A percentile compares a stretch with the other conserved stretches of the same genome.
phyloP scores from a whole-genome alignment of 768 basidiomycete genomes.

The Tricholoma flavovirens region DNA sequence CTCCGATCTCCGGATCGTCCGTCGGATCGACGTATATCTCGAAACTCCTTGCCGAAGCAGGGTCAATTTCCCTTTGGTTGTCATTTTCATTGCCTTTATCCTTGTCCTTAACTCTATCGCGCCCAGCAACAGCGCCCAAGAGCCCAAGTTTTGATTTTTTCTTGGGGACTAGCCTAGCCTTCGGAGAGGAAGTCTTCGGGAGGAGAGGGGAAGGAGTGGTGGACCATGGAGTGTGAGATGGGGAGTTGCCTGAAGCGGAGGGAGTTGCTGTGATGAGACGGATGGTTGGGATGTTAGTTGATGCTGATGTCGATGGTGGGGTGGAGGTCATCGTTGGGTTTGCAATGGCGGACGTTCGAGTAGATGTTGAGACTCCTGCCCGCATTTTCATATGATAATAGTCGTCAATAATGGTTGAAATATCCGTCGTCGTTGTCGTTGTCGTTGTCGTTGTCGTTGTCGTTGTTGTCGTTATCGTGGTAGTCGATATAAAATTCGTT shows the following conservation, averaged over 20 bases:
- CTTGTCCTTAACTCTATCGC: slow-evolving; percentile 26
- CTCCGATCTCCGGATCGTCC: slow-evolving; percentile 59
- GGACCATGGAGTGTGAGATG: slow-evolving; percentile 20
- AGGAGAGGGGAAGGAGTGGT: slow-evolving; percentile 25
- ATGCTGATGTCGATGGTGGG: slow-evolving; percentile 15
- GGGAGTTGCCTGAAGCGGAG: slow-evolving; percentile 38
- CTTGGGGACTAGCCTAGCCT: slow-evolving; percentile 51
- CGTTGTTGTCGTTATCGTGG: too few relatives aligned
- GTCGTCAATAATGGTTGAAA: neutral
- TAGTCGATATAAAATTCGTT: too few relatives aligned
- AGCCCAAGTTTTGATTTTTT: slow-evolving; percentile 64
- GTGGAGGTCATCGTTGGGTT: slow-evolving; percentile 22
- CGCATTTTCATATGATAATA: slow-evolving; percentile 9
- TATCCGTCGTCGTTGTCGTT: too few relatives aligned
- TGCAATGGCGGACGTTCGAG: too few relatives aligned
- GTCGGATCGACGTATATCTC: slow-evolving; percentile 70
- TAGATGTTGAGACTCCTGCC: slow-evolving; percentile 11
- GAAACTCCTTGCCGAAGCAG: slow-evolving; percentile 42
- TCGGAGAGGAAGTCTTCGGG: slow-evolving; percentile 20
- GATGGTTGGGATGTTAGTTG: slow-evolving; percentile 52
- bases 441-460: too few relatives aligned
- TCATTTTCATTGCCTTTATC: slow-evolving; percentile 27
- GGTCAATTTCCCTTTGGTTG: neutral
- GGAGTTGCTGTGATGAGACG: slow-evolving; percentile 67
- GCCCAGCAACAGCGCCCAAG: slow-evolving; percentile 23